Evolutionary conservation across 192 early-diverging fungal species (phyloP), one percentile per base, ranked within the genome.

Genomic region (Backusella psychrophila): DNA sequence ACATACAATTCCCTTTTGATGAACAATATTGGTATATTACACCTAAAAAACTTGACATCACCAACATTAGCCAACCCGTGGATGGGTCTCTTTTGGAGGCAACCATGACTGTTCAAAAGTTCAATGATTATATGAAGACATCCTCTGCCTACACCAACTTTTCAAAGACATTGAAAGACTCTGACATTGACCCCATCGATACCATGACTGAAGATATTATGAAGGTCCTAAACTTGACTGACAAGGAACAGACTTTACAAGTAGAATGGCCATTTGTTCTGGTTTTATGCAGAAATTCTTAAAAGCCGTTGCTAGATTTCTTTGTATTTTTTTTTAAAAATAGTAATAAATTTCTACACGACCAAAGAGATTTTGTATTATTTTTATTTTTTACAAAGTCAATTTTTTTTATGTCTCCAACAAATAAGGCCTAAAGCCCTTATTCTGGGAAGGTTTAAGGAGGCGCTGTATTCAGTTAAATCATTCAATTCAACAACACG

Each of bases 101-200:
- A n/a, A 53, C 68, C n/a, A 81, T 87, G 76, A 81, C 80, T 6
- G 66, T 88, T 66, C 53, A 69, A 2, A 78, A 75, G 23, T 80
- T 90, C 15, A 59, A 70, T 26, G 76, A 80, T 29, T 91, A 89
- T 70, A 66, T 91, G 46, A 85, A 87, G 77, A 91, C 90, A 0
- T 88, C 87, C 76, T 88, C 87, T 9, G n/a, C 80, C 7, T 91
- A 90, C 74, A 85, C 85, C 66, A 90, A 79, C 65, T 91, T 80
- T 66, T 77, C 73, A 36, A 80, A 87, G 26, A 77, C 84, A 74
- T 65, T 77, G 0, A 72, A 75, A 19, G 33, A 33, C 2, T 33
- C 33, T 33, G 33, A 33, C 3, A 3, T 33, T 33, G 33, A 33
- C 33, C 33, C 33, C 33, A 3, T 33, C 33, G 33, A 33, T 33